A percentile compares a stretch with the other conserved stretches of the same genome.
Conservation (phyloP, 495 filamentous ascomycete genomes). For the Neurospora tetrasperma region DNA sequence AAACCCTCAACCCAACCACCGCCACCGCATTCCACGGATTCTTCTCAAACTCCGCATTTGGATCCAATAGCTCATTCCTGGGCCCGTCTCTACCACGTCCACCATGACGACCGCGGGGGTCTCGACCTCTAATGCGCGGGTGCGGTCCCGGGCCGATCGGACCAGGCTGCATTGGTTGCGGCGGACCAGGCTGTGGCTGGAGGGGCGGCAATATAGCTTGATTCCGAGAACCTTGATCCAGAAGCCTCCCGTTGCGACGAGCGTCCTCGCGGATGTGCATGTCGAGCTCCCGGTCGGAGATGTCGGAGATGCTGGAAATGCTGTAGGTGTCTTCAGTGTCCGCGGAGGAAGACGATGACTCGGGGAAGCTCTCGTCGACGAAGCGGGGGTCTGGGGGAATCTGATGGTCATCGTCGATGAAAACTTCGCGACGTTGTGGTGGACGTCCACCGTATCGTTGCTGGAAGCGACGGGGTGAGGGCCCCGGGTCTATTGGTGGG, state of each 20-base stretch:
- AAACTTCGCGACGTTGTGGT: not conserved
- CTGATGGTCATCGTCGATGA: not conserved
- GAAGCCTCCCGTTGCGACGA: not conserved
- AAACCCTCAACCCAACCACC: constrained; percentile 68
- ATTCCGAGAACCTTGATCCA: not conserved
- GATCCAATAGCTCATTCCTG: not conserved
- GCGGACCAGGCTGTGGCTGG: constrained; percentile 3
- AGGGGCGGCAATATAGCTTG: not conserved
- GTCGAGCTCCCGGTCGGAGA: constrained; percentile 28
- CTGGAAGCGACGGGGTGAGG: not conserved
- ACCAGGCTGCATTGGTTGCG: not conserved
- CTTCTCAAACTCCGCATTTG: constrained; percentile 33
- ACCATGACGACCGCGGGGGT: not conserved
- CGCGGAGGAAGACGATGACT: not conserved
- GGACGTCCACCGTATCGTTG: not conserved
- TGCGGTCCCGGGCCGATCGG: not conserved
- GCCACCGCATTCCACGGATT: constrained; percentile 84
- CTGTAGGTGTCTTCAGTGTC: constrained; percentile 20
- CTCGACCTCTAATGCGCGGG: not conserved
- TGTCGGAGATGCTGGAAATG: constrained; percentile 26
- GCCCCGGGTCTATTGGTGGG: not conserved
- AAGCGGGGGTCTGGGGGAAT: not conserved
- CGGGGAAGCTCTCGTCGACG: not conserved
- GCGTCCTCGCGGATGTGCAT: constrained; percentile 7
- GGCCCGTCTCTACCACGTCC: not conserved